These are phyloP conservation scores for Penicillium argentinense DNA, from an alignment of 495 filamentous ascomycete genomes.

Conservation along the genomic window DNA sequence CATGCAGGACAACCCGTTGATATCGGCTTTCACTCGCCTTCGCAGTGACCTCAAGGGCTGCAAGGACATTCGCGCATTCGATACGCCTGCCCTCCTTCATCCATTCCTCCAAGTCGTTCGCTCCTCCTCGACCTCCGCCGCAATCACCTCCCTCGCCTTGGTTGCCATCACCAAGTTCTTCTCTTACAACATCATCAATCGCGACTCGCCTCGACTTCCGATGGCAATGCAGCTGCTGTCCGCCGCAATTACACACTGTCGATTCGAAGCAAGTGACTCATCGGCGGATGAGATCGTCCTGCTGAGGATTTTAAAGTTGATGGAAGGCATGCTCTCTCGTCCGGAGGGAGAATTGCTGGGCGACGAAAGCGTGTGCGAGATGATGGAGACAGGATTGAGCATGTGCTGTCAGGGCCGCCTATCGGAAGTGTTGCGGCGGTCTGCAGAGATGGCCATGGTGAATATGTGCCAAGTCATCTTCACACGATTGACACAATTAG, in stretches of 20 bases:
- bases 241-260: slow-evolving; percentile 93
- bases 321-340: slow-evolving; percentile 96
- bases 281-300: slow-evolving; percentile 94
- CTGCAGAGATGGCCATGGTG: slow-evolving; percentile 96
- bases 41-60: slow-evolving; percentile 88
- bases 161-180: slow-evolving; percentile 98
- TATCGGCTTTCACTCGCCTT: slow-evolving; percentile 89
- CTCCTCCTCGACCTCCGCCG: slow-evolving; percentile 91
- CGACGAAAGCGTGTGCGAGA: slow-evolving; percentile 96
- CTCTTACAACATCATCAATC: slow-evolving; percentile 85
- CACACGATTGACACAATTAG: slow-evolving; percentile 81
- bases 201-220: slow-evolving; percentile 77
- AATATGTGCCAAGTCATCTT: slow-evolving; percentile 99
- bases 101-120: slow-evolving; percentile 98
- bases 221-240: slow-evolving; percentile 94
- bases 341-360: slow-evolving; percentile 88
- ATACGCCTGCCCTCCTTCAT: slow-evolving; percentile 85
- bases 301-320: slow-evolving; percentile 89
- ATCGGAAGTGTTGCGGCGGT: slow-evolving; percentile 85
- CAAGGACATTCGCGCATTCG: slow-evolving; percentile 87
- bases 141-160: slow-evolving; percentile 91
- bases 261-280: slow-evolving; percentile 94
- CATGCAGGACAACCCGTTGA: slow-evolving; percentile 97
- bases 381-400: slow-evolving; percentile 98
- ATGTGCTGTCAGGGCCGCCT: slow-evolving; percentile 95